Evolutionary conservation across 495 filamentous ascomycete genomes (phyloP).

Genomic region (Geopyxis carbonaria): DNA sequence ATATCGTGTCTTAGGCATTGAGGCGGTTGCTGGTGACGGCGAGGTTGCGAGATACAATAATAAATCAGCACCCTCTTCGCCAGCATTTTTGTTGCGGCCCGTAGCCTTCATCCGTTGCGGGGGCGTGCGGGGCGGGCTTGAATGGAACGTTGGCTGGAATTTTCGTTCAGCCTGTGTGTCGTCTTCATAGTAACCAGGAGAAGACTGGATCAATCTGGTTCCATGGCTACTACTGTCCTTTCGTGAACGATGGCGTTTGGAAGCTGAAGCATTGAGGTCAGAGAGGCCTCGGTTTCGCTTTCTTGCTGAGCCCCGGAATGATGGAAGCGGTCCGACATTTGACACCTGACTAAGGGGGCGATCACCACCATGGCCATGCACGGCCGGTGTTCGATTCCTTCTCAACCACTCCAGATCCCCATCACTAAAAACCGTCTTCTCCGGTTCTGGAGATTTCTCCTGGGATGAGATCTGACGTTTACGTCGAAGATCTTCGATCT

Average conservation of each 20-base stretch:
- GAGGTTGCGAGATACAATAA: constrained; percentile 85
- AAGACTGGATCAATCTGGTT: constrained; percentile 15
- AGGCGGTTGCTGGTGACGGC: constrained; percentile 54
- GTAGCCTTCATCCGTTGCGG: constrained; percentile 8
- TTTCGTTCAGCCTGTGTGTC: constrained; percentile 16
- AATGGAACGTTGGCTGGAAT: constrained; percentile 23
- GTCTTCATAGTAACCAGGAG: constrained; percentile 18
- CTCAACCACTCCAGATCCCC: constrained; percentile 23
- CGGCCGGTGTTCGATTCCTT: constrained; percentile 13
- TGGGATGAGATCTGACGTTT: constrained; percentile 30
- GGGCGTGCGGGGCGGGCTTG: constrained; percentile 25
- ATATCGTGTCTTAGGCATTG: constrained; percentile 2
- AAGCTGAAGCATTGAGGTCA: constrained; percentile 15
- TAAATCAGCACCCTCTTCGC: constrained; percentile 77
- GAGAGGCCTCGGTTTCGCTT: constrained; percentile 17
- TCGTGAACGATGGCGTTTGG: constrained; percentile 24
- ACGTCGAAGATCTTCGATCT: constrained; percentile 48
- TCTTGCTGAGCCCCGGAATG: constrained; percentile 18
- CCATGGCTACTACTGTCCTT: neutral
- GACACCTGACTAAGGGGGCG: constrained; percentile 20
- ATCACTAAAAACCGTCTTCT: constrained; percentile 22
- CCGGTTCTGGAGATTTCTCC: constrained; percentile 19
- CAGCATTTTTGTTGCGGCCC: constrained; percentile 28
- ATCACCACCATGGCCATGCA: no score
- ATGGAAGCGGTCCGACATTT: constrained; percentile 20